Evolutionary conservation across 176 grass and related monocot species (phyloP).

Genomic region (Guadua angustifolia): DNA sequence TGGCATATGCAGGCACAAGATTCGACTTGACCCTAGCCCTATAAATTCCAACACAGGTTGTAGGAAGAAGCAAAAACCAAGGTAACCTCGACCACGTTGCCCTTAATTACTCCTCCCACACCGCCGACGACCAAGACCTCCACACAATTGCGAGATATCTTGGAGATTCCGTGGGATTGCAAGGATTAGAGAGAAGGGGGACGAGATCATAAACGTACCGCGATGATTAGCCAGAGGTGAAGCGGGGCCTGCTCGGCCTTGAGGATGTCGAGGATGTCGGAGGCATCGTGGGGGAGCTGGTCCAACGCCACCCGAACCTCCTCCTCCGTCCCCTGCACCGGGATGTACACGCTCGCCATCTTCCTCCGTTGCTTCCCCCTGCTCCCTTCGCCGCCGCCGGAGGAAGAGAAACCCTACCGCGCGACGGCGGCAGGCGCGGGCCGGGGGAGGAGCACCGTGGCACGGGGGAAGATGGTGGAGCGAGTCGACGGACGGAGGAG

Average conservation of each 20-base stretch:
- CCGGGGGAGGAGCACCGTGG: too few relatives aligned
- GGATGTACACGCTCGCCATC: slow-evolving; percentile 85
- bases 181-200: background rate
- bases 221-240: slow-evolving; percentile 91
- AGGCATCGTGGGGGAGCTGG: slow-evolving; percentile 78
- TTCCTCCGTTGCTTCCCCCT: slow-evolving; percentile 31
- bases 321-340: slow-evolving; percentile 97
- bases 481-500: too few relatives aligned
- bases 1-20: background rate
- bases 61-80: background rate
- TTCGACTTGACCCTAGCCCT: slow-evolving; percentile 15
- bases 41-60: background rate
- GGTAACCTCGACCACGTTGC: background rate
- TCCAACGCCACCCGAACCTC: slow-evolving; percentile 90
- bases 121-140: slow-evolving; percentile 1
- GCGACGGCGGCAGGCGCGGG: too few relatives aligned
- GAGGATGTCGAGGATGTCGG: slow-evolving; percentile 95
- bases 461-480: too few relatives aligned
- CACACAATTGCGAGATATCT: background rate
- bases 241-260: slow-evolving; percentile 97
- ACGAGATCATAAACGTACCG: slow-evolving; percentile 49
- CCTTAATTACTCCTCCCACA: background rate
- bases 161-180: background rate
- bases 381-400: background rate
- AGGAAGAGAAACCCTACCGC: background rate